These are phyloP conservation scores for Scleroderma citrinum DNA, from an alignment of 768 basidiomycete species.

Conservation along the genomic window DNA sequence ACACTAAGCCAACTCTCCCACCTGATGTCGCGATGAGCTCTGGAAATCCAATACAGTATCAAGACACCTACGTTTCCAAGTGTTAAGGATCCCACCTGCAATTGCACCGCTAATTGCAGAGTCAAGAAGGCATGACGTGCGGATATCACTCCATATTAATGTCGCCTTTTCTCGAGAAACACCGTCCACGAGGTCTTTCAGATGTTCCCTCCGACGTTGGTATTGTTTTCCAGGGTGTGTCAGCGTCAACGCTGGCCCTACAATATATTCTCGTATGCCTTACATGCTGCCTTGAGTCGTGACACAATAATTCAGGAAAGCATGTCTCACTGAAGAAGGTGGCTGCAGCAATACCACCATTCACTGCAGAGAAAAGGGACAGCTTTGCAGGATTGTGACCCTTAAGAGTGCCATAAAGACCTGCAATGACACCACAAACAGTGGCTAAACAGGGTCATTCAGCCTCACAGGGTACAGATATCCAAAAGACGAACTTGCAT, in stretches of 20 bases:
- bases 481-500: conserved; percentile 68
- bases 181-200: conserved; percentile 18
- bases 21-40: conserved; percentile 36
- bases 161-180: conserved; percentile 8
- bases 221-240: conserved; percentile 44
- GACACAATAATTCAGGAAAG: neutral
- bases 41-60: neutral
- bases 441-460: conserved; percentile 42
- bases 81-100: conserved; percentile 54
- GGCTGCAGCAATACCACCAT: conserved; percentile 64
- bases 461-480: conserved; percentile 11
- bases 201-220: conserved; percentile 32
- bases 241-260: conserved; percentile 55
- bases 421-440: conserved; percentile 43
- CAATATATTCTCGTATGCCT: conserved; percentile 75
- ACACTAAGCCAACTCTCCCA: conserved; percentile 48
- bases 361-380: conserved; percentile 58
- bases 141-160: conserved; percentile 47
- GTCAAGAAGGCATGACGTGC: conserved; percentile 59
- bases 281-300: conserved; percentile 2
- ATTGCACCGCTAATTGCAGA: conserved; percentile 67
- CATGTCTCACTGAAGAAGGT: conserved; percentile 69
- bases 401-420: conserved; percentile 41
- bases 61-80: conserved; percentile 51
- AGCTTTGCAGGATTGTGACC: conserved; percentile 44